Base-by-base conservation (phyloP, 2,329 filamentous ascomycete species). In the Aureobasidium vineae region DNA sequence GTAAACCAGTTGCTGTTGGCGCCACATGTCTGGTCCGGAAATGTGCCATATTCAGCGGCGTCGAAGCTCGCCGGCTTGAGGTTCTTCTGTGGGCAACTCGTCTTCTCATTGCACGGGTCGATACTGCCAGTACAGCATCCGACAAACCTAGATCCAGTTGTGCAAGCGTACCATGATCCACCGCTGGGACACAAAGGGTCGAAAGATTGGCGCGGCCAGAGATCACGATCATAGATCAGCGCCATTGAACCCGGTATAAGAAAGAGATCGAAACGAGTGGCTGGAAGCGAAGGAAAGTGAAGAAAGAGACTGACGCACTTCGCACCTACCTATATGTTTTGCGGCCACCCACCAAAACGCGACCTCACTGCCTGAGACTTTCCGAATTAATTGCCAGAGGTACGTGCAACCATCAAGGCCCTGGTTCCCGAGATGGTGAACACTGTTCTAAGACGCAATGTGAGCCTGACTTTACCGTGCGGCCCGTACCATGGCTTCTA, bases 41-140 rank as follows among this genome's bases (percentile, higher is more conserved):
- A 59, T 13, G 54, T 59, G 40, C 53, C 53, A 60, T 66, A 66
- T 31, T 40, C 31, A 23, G 64, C n/a, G 16, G 33, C 13, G 49
- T 66, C 23, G 43, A 66, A 66, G 43, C 53, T 66, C 41, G 64
- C 64, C 21, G 64, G 64, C n/a, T 31, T 59, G 26, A 66, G 28
- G 5, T 66, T 57, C 28, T 59, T 43, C 10, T 50, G 40, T 23
- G 53, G 64, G n/a, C 53, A 57, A 33, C 52, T 54, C 33, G 64
- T 60, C 7, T 43, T 43, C 40, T 40, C 50, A 38, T 59, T n/a
- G 64, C 64, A 66, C 41, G 64, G 64, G 26, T 66, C 53, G 53
- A 31, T 13, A 19, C 19, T 36, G 15, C 49, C 64, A 26, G n/a
- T 54, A 45, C 64, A 66, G 53, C 64, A 66, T n/a, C 64, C 64